Base-by-base conservation (phyloP, 129 eudicot genomes). In the Smallanthus sonchifolius region DNA sequence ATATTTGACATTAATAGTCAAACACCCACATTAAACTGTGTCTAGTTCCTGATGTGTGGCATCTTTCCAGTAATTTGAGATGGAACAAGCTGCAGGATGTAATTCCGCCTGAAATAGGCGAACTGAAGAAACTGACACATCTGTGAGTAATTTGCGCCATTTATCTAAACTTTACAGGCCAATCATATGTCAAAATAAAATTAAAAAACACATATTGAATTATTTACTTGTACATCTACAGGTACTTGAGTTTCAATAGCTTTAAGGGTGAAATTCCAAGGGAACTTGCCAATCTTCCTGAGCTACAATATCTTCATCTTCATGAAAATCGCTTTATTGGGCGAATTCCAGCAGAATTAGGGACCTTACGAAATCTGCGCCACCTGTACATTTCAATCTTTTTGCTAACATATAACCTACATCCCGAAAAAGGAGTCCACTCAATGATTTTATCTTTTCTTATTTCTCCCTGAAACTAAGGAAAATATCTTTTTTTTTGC, bases 21-120 rank as follows among this genome's bases (percentile, higher is more conserved):
- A 24, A 37, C 32, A 64, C 47, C 36, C 47, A n/a, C 11, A 37
- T 16, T 37, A 39, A 15, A 36, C 15, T 38, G 24, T 35, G 13
- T 62, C 6, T 35, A 0, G 42, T 62, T 67, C 51, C 77, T 78
- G 36, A 80, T 67, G 66, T 32, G 70, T 52, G 39, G 37, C 63
- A 60, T 56, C 39, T 73, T 67, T 63, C 11, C 84, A 90, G 97
- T 79, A 94, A 94, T 78, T 47, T 94, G 81, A 91, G 99, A 77
- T 94, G 99, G 97, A 94, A 94, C 82, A 94, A 94, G 83, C 75
- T 91, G 77, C 99, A 94, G 82, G 99, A 94, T 83, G 88, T 79
- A 78, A 92, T 94, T 80, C 99, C 99, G 69, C 90, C 96, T 80
- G 98, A 94, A 84, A 90, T 94, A 63, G 98, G 97, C 48, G 98